phyloP scores from a whole-genome alignment of 23 red algal species.

The Gracilaria vermiculophylla region DNA sequence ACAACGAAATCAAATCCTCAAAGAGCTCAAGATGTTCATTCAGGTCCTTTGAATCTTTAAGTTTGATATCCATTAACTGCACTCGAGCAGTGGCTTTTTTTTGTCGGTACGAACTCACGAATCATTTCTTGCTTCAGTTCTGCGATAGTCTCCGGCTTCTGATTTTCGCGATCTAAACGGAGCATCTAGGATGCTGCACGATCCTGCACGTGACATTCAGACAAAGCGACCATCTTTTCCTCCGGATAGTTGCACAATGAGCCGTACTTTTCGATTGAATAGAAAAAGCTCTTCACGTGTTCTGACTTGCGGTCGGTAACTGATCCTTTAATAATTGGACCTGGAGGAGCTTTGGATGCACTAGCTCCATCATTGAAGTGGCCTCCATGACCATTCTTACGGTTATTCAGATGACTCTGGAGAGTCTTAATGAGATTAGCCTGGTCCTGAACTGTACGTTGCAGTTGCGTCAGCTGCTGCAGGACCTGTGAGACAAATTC shows the following conservation, averaged over 20 bases:
- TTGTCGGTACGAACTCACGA: slow-evolving; percentile 28
- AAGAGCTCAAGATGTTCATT: slow-evolving; percentile 19
- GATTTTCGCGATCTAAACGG: neutral
- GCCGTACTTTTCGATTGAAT: neutral
- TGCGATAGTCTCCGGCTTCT: slow-evolving; percentile 18
- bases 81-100: slow-evolving; percentile 27
- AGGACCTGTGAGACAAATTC: neutral
- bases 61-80: slow-evolving; percentile 20
- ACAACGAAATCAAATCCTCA: neutral
- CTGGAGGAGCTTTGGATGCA: slow-evolving; percentile 10
- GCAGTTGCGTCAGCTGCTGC: neutral
- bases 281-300: slow-evolving; percentile 7
- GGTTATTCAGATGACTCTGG: neutral
- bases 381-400: neutral
- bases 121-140: neutral
- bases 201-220: slow-evolving; percentile 27
- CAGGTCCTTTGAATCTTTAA: neutral
- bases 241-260: slow-evolving; percentile 1
- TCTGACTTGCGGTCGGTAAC: neutral
- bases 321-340: slow-evolving; percentile 18
- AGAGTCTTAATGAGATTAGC: neutral
- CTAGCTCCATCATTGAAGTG: neutral
- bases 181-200: slow-evolving; percentile 20
- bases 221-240: slow-evolving; percentile 15
- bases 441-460: neutral